A percentile compares a stretch with the other conserved stretches of the same genome.
phyloP scores from a whole-genome alignment of 108 stramenopile genomes.

The Cylindrotheca closterium region DNA sequence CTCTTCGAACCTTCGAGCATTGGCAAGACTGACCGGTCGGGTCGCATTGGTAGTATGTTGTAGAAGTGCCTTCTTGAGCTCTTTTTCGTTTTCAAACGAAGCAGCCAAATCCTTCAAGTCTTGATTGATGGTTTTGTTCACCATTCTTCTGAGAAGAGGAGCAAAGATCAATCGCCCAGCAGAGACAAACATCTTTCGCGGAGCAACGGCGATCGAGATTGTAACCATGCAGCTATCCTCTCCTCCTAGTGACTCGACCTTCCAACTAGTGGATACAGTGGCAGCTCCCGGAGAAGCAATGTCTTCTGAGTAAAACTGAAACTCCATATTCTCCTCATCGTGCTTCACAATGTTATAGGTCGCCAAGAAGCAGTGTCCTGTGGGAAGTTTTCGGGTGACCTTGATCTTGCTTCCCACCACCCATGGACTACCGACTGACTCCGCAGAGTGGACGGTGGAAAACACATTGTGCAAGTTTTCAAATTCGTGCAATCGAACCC shows the following conservation, averaged over 20 bases:
- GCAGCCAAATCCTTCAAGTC: background rate
- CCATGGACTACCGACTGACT: background rate
- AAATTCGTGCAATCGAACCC: background rate
- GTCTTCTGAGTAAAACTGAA: background rate
- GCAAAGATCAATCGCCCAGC: background rate
- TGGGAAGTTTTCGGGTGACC: background rate
- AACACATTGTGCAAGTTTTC: background rate
- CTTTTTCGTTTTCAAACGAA: no score
- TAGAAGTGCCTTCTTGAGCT: no score
- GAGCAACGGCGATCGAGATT: background rate
- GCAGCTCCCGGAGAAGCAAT: background rate
- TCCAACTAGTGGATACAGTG: background rate
- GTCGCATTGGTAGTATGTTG: no score
- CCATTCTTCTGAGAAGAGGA: background rate
- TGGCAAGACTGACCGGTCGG: no score
- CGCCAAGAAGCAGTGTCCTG: background rate
- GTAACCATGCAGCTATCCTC: background rate
- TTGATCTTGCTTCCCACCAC: background rate
- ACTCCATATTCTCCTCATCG: background rate
- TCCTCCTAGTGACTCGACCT: background rate
- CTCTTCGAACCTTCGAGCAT: no score
- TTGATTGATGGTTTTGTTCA: background rate
- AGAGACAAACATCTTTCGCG: background rate
- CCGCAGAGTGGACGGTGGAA: background rate
- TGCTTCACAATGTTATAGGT: background rate